Evolutionary conservation across 2,329 filamentous ascomycete genomes (phyloP).

Genomic region (Nigrospora oryzae): DNA sequence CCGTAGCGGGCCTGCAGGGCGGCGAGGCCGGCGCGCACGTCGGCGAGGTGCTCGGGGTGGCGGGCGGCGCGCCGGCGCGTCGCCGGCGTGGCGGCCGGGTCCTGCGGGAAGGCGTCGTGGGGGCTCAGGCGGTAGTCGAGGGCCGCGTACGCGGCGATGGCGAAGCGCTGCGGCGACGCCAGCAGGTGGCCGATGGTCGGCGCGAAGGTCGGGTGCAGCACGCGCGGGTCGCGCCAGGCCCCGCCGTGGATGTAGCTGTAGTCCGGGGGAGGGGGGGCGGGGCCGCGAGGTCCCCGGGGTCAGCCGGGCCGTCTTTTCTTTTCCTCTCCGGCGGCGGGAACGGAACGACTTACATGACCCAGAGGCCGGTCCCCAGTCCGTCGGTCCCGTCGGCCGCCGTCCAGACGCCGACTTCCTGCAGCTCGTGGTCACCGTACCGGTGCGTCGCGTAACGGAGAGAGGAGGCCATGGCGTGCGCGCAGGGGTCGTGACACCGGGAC

Average conservation of each 20-base stretch:
- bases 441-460: conserved; percentile 17
- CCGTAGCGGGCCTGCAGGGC: conserved; percentile 37
- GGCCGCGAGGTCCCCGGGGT: too few species aligned
- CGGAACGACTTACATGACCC: conserved; percentile 18
- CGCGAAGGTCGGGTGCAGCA: conserved; percentile 34
- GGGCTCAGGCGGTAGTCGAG: conserved; percentile 57
- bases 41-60: conserved; percentile 54
- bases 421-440: conserved; percentile 23
- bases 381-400: conserved; percentile 13
- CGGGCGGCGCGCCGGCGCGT: conserved; percentile 29
- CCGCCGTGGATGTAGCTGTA: conserved; percentile 51
- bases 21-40: conserved; percentile 42
- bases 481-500: neutral
- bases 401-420: conserved; percentile 40
- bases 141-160: conserved; percentile 53
- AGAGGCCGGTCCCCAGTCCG: conserved; percentile 10
- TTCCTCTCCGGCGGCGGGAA: too few species aligned
- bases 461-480: conserved; percentile 12
- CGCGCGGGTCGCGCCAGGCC: conserved; percentile 52
- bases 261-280: neutral
- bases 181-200: conserved; percentile 35
- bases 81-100: conserved; percentile 25
- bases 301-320: too few species aligned
- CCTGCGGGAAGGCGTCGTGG: conserved; percentile 35
- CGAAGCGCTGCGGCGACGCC: conserved; percentile 8